Evolutionary conservation across 2,329 filamentous ascomycete species (phyloP), one percentile per base, ranked within the genome.

Genomic region (Gremmenia infestans): DNA sequence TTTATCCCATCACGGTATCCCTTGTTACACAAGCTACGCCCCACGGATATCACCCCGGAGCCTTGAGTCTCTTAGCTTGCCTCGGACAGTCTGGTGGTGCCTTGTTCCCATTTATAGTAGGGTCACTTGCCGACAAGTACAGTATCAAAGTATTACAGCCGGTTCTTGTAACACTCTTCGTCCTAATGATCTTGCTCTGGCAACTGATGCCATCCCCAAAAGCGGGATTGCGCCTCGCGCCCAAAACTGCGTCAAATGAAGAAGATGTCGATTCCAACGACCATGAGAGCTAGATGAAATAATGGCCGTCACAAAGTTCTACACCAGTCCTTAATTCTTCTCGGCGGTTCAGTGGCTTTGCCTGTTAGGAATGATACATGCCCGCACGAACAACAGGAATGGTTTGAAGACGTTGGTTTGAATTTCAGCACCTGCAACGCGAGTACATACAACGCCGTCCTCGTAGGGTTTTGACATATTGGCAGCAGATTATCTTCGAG

Each of bases 381-480:
- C 58, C 22, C 54, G 7, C 69, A 73, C 1, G 77, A 76, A 61
- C 59, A 63, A 4, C 15, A 55, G 50, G 55, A 63, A 8, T n/a
- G 45, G 75, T 78, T 63, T 81, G 76, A 77, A 75, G 74, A 66
- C 71, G 70, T 39, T 78, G 60, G 78, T 70, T 12, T 68, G 81
- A 48, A 76, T 75, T 68, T 71, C 66, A 47, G 58, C 78, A 55
- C 67, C 72, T 4, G 66, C 62, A 23, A 78, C 72, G 70, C 68
- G 69, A 36, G 68, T 67, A 23, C 61, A 70, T 19, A 72, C 66
- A 35, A 70, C 64, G 36, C 60, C 73, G 25, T 60, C 71, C 46
- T 71, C 75, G 54, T 70, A 69, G 15, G 70, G 68, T 8, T 67
- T 69, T 11, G 61, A 65, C 17, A 59, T 8, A 67, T 69, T 11